phyloP scores from a whole-genome alignment of 2,329 filamentous ascomycete species.

The Ceratocystis ficicola region DNA sequence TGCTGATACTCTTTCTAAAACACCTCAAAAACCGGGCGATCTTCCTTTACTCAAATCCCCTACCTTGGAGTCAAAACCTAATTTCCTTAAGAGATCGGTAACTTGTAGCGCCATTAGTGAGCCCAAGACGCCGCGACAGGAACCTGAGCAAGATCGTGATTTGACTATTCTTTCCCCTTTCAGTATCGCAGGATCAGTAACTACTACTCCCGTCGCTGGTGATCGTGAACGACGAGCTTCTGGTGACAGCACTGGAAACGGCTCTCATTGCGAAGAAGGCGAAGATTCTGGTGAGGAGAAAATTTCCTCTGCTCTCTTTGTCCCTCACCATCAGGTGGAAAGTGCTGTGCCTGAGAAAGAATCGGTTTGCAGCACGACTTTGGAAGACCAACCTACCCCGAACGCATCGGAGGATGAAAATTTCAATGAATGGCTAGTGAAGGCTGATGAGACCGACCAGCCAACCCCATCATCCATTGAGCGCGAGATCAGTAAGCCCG shows the following conservation, averaged over 20 bases:
- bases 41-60: neutral
- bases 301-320: conserved; percentile 74
- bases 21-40: conserved; percentile 14
- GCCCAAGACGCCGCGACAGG: conserved; percentile 14
- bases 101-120: neutral
- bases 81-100: neutral
- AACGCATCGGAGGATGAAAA: conserved; percentile 27
- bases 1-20: conserved; percentile 14
- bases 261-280: conserved; percentile 30
- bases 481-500: neutral
- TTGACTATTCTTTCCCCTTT: conserved; percentile 18
- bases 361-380: neutral
- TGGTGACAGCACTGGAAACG: conserved; percentile 31
- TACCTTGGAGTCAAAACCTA: neutral
- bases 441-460: conserved; percentile 38
- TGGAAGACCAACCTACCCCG: conserved; percentile 18
- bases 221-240: conserved; percentile 29
- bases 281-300: conserved; percentile 67
- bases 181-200: conserved; percentile 17
- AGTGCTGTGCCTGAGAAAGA: conserved; percentile 11
- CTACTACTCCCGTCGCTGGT: conserved; percentile 14
- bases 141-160: conserved; percentile 13
- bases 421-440: conserved; percentile 45
- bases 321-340: conserved; percentile 50
- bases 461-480: conserved; percentile 23